A percentile compares a stretch with the other conserved stretches of the same genome.
Conservation (phyloP, 768 basidiomycete species). For the Lactifluus piperatus region DNA sequence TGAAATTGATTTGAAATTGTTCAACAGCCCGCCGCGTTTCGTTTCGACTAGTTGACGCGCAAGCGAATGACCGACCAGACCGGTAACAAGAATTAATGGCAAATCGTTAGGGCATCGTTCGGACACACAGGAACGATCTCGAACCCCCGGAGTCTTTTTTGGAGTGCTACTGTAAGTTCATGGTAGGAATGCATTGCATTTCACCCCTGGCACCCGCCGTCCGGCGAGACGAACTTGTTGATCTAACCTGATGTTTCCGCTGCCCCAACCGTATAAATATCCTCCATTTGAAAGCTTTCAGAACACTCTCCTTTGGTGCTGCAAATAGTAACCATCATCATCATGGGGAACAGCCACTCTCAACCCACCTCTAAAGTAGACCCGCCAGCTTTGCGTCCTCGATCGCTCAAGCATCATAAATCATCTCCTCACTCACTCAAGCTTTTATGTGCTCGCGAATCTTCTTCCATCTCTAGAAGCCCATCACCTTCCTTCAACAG, state of each 20-base stretch:
- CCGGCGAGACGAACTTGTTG: neutral
- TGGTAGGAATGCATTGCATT: constrained; percentile 10
- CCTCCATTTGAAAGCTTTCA: neutral
- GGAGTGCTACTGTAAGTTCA: neutral
- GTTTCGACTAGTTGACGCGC: neutral
- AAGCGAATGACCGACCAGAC: neutral
- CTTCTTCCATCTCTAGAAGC: constrained; percentile 4
- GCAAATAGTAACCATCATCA: neutral
- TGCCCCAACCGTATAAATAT: constrained; percentile 14
- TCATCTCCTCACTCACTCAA: constrained; percentile 13
- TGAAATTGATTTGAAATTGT: constrained; percentile 9
- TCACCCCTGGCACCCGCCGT: neutral
- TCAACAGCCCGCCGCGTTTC: neutral
- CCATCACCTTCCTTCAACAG: constrained; percentile 14
- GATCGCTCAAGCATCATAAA: constrained; percentile 18
- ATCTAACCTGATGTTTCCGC: neutral
- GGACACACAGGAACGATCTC: neutral
- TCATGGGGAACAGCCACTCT: constrained; percentile 12
- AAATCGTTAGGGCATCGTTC: neutral
- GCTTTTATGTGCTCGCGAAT: neutral
- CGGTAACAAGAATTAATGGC: neutral
- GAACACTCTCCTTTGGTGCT: neutral
- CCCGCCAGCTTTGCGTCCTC: neutral
- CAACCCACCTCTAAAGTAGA: neutral
- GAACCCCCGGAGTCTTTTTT: neutral